Evolutionary conservation across 2,329 filamentous ascomycete species (phyloP).

Genomic region (Cucurbitaria berberidis): DNA sequence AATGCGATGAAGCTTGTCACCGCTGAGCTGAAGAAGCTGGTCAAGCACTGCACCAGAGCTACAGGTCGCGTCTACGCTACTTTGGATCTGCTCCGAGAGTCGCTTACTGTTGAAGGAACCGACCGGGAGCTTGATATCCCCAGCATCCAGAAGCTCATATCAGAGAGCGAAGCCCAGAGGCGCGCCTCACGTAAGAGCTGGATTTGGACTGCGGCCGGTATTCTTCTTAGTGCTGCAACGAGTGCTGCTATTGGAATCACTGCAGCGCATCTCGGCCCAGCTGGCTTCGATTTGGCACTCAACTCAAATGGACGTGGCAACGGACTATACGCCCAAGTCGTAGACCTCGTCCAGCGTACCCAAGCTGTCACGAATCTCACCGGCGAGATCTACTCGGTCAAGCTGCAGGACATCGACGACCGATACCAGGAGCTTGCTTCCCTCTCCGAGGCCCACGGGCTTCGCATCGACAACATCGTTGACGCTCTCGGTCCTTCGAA

Average conservation of each 20-base stretch:
- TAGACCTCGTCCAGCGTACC: slow-evolving; percentile 14
- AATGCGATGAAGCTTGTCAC: slow-evolving; percentile 10
- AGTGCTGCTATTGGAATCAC: background rate
- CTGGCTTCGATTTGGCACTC: background rate
- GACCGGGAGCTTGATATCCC: background rate
- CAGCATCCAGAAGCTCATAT: background rate
- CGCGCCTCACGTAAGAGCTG: background rate
- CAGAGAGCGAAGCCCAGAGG: slow-evolving; percentile 1
- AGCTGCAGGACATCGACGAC: slow-evolving; percentile 13
- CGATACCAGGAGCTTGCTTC: slow-evolving; percentile 9
- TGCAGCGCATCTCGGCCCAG: background rate
- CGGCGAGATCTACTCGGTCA: slow-evolving; percentile 10
- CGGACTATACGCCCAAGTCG: slow-evolving; percentile 3
- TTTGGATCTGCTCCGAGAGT: slow-evolving; percentile 16
- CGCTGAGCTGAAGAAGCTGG: slow-evolving; percentile 19
- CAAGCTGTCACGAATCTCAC: slow-evolving; percentile 15
- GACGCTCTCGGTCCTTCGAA: slow-evolving; percentile 32
- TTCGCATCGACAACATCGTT: slow-evolving; percentile 32
- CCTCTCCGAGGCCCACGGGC: slow-evolving; percentile 9
- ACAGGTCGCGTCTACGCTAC: slow-evolving; percentile 21
- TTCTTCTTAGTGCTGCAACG: background rate
- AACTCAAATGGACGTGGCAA: background rate
- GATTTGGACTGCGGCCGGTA: background rate
- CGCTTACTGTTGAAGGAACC: background rate
- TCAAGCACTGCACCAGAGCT: slow-evolving; percentile 19